Conservation (phyloP, 371 early-diverging fungal species). For the Circinella minor region DNA sequence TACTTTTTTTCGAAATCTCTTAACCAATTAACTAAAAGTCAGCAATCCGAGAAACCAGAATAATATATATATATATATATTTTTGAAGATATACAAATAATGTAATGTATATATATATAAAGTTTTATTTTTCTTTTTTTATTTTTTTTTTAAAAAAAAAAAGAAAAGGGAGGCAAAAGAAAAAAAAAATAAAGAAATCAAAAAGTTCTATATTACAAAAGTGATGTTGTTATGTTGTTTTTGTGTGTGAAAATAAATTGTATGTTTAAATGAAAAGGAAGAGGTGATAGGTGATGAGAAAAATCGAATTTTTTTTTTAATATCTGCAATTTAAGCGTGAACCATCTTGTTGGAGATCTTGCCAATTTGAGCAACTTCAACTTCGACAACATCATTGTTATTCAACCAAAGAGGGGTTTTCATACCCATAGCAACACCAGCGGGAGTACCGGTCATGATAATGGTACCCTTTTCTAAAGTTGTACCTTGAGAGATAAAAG, state of each 20-base stretch:
- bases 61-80: too few relatives aligned
- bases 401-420: constrained; percentile 55
- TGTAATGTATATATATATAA: too few relatives aligned
- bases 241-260: background rate
- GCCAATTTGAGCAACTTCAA: constrained; percentile 61
- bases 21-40: too few relatives aligned
- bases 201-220: constrained; percentile 11
- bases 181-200: background rate
- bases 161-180: background rate
- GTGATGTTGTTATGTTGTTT: background rate
- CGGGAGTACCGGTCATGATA: constrained; percentile 66
- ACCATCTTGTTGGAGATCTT: constrained; percentile 45
- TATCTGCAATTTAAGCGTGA: constrained; percentile 16
- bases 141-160: background rate
- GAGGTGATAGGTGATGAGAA: background rate
- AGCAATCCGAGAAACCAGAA: too few relatives aligned
- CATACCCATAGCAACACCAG: constrained; percentile 58
- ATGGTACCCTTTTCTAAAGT: constrained; percentile 64
- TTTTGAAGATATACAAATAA: background rate
- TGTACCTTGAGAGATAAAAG: constrained; percentile 62
- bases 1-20: too few relatives aligned
- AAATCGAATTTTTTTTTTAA: too few relatives aligned
- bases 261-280: background rate
- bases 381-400: constrained; percentile 53
- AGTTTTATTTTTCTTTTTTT: background rate